Evolutionary conservation across 2,329 filamentous ascomycete genomes (phyloP), one percentile per base, ranked within the genome.

Genomic region (Colletotrichum nymphaeae): DNA sequence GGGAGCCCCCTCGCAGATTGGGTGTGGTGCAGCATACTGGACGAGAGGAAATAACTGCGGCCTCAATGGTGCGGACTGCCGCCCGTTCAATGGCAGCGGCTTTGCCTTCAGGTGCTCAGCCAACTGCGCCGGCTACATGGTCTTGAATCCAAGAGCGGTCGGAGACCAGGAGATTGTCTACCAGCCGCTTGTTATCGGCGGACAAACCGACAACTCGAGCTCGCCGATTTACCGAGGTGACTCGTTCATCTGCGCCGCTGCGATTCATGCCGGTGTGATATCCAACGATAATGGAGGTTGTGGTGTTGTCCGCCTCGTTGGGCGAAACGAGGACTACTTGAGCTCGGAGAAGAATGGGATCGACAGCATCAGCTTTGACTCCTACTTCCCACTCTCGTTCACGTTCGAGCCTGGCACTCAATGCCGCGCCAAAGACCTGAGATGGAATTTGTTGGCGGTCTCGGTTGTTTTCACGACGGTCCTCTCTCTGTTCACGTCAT

Each of bases 321-420:
- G 95, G 26, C 88, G 92, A 67, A 89, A 91, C 69, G 84, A 88
- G 67, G 84, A 88, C 62, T 98, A 92, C 79, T 83, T 88, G 55
- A 87, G 89, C 55, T 91, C 92, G 11, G 88, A 89, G 60, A 87
- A 87, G n/a, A 87, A 97, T 78, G 94, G 93, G 65, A 95, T 98
- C 75, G 83, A 86, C 32, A 97, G 95, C 75, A 86, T 94, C 67
- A 88, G 83, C 5, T 99, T 99, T 80, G 90, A 95, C 75, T 96
- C 95, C 0, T 95, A 94, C 76, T 99, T 99, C 78, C 97, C 97
- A 1, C 92, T 94, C 35, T 93, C 95, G 0, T 98, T 94, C 81
- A 90, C 90, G 22, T 98, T 99, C 77, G 83, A 94, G 5, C 82
- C 86, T 5, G 88, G 88, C 37, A 87, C 95, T 7, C 83, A 88